These are phyloP conservation scores for Teunomyces atbi DNA, from an alignment of 805 yeast genomes.

Conservation along the genomic window DNA sequence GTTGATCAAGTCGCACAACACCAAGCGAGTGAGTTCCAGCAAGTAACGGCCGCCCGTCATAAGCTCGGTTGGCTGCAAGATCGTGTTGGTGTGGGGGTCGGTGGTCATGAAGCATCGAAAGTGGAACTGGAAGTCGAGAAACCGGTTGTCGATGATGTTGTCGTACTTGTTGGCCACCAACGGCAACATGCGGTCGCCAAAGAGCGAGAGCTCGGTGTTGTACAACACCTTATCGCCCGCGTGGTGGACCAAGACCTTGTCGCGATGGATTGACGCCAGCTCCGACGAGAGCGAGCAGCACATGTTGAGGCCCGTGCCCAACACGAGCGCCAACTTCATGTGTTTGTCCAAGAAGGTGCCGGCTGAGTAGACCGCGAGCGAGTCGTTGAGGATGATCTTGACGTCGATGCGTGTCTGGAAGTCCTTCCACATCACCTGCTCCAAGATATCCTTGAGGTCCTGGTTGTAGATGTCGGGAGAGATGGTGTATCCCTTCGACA, in stretches of 20 bases:
- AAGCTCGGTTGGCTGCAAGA: slow-evolving; percentile 58
- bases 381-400: slow-evolving; percentile 55
- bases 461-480: slow-evolving; percentile 39
- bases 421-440: slow-evolving; percentile 22
- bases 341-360: slow-evolving; percentile 40
- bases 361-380: slow-evolving; percentile 62
- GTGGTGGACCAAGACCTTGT: slow-evolving; percentile 8
- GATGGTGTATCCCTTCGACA: slow-evolving; percentile 62
- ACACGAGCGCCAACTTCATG: slow-evolving; percentile 52
- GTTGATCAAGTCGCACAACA: slow-evolving; percentile 33
- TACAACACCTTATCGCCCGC: slow-evolving; percentile 22
- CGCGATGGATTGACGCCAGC: slow-evolving; percentile 16
- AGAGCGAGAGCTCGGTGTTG: slow-evolving; percentile 57
- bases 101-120: slow-evolving; percentile 32
- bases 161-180: slow-evolving; percentile 39
- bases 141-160: slow-evolving; percentile 34
- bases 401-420: slow-evolving; percentile 34
- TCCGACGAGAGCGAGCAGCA: slow-evolving; percentile 40
- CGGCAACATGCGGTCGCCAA: slow-evolving; percentile 41
- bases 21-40: slow-evolving; percentile 50
- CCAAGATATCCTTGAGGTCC: slow-evolving; percentile 44
- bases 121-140: slow-evolving; percentile 15
- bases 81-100: slow-evolving; percentile 20
- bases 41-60: slow-evolving; percentile 56
- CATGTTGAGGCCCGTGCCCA: slow-evolving; percentile 69